Base-by-base conservation (phyloP, 176 grass and related monocot species). In the Carex myosuroides region DNA sequence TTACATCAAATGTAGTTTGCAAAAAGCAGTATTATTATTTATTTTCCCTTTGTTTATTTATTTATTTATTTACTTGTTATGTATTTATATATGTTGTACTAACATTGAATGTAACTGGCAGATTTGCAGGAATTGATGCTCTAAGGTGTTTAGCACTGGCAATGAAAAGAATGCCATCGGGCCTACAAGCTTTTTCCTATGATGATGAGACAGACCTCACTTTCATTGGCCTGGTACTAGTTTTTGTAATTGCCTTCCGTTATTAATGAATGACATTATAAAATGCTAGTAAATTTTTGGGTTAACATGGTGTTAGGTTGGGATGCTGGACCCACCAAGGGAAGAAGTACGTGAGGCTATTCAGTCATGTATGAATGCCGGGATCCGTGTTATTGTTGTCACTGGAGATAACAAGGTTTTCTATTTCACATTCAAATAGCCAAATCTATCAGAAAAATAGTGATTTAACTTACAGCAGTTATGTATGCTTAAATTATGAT, bases 301-400 rank as follows among this genome's bases (percentile, higher is more conserved):
- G 32, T 79, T 89, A 54, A 60, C 3, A 67, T 24, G 55, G 21
- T 13, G 87, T 87, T 83, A 99, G 96, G 89, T 99, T 80, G 96
- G 96, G 41, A 99, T 99, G 96, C 84, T 95, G 80, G 96, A 99
- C 83, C 96, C 96, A 72, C 96, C 96, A 90, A 95, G 96, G 86
- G 89, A 93, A 82, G 96, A 99, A 93, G 96, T 95, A 81, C 79
- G 85, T 18, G 83, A 86, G 88, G 96, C 96, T 70, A 99, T 99
- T 61, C 81, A 92, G 60, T 91, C 93, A 63, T 95, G 96, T 89
- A 95, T 93, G 91, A 93, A 89, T 89, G 96, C 96, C 3, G 96
- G 96, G 60, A 99, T 99, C 83, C 96, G 96, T 81, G 96, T 99
- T 90, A 92, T 99, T 81, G 92, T 99, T 86, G 96, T 95, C 86